Evolutionary conservation across 176 grass and related monocot genomes (phyloP), one percentile per base, ranked within the genome.

Genomic region (Pontederia crassipes): DNA sequence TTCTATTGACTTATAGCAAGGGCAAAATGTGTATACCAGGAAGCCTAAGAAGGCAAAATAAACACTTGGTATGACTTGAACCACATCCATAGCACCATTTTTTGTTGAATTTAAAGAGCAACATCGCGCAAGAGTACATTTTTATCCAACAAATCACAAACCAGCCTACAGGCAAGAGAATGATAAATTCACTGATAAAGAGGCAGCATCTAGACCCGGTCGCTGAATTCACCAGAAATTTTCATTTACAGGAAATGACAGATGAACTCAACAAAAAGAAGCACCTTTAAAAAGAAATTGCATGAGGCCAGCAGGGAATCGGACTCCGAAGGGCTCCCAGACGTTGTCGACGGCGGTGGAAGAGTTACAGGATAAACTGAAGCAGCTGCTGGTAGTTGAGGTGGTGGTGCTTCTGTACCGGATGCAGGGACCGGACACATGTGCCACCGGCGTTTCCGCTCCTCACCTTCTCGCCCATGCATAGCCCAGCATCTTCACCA

Each of bases 241-340:
- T 61, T 61, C 24, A 40, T 68, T 61, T 48, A 61, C 26, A 50
- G 27, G 32, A 55, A 80, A 49, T 46, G 45, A 61, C 54, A 28
- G 59, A 59, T 49, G 45, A 60, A 72, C 49, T 28, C 69, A 28
- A 88, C 53, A 29, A 46, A 58, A 80, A 64, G 54, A 81, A 49
- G 67, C 69, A 95, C 91, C 91, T 95, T 95, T 45, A 84, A 16
- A 78, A 95, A 87, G 57, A 45, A 90, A 68, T 84, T 79, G 2
- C 68, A 76, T 11, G 58, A 40, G 32, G 59, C 26, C 27, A 59
- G 81, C 20, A 52, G 80, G 48, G 80, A 82, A 82, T 68, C 59
- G 16, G 66, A 28, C 45, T 24, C 46, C 18, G 77, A 53, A 48
- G 64, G 45, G 61, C 65, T 74, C 61, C 54, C 70, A 67, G 61